phyloP scores from a whole-genome alignment of 106 monocot species.

The Dendrobium officinale region DNA sequence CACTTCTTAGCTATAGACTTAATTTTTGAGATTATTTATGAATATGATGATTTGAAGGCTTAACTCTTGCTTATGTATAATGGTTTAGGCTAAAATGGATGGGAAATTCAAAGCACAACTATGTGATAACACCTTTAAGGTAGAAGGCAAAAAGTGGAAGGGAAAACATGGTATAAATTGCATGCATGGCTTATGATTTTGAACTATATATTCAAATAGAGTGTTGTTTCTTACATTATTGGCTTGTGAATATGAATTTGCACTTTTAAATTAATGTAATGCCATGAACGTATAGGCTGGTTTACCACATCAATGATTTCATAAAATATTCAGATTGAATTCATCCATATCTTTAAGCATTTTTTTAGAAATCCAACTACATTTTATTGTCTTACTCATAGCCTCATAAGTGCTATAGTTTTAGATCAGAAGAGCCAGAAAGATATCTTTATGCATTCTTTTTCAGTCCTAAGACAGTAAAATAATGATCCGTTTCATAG shows the following conservation, averaged over 20 bases:
- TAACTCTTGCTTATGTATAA: not conserved
- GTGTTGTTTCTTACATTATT: not conserved
- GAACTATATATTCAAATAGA: too few relatives aligned
- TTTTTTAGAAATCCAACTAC: not conserved
- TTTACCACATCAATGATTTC: too few relatives aligned
- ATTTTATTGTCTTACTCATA: not conserved
- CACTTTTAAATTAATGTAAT: too few relatives aligned
- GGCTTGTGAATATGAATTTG: too few relatives aligned
- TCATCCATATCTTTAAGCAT: not conserved
- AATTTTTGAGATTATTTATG: not conserved
- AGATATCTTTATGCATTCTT: too few relatives aligned
- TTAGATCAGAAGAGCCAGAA: not conserved
- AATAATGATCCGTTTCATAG: too few relatives aligned
- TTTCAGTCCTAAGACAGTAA: too few relatives aligned
- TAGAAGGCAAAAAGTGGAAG: conserved; percentile 47
- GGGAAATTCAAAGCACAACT: conserved; percentile 64
- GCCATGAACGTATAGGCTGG: too few relatives aligned
- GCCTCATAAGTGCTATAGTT: not conserved
- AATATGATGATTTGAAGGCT: not conserved
- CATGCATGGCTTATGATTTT: not conserved
- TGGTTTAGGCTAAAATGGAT: conserved; percentile 51
- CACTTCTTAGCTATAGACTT: not conserved
- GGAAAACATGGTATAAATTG: conserved; percentile 43
- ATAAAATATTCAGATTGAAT: not conserved
- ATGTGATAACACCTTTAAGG: conserved; percentile 44